phyloP scores from a whole-genome alignment of 768 basidiomycete species.

The Lactarius quietus region DNA sequence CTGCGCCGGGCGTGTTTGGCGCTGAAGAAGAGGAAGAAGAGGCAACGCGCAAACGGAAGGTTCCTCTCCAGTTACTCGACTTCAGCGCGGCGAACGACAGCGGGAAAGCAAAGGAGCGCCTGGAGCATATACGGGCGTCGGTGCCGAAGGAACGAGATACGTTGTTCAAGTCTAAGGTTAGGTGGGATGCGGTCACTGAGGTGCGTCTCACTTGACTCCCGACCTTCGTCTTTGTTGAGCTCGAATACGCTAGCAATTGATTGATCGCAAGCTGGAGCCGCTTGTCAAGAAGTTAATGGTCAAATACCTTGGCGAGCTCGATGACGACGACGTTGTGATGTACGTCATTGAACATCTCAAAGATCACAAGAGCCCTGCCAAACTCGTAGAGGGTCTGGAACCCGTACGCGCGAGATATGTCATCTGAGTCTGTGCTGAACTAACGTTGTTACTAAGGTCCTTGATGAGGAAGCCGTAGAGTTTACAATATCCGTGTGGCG shows the following conservation, averaged over 20 bases:
- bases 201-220: slow-evolving; percentile 43
- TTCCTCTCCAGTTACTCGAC: slow-evolving; percentile 85
- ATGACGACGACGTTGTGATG: slow-evolving; percentile 92
- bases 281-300: slow-evolving; percentile 79
- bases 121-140: slow-evolving; percentile 71
- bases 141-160: slow-evolving; percentile 77
- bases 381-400: slow-evolving; percentile 86
- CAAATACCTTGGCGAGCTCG: slow-evolving; percentile 86
- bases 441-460: slow-evolving; percentile 51
- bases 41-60: slow-evolving; percentile 72
- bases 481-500: slow-evolving; percentile 82
- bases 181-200: slow-evolving; percentile 90
- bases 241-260: slow-evolving; percentile 50
- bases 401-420: slow-evolving; percentile 55
- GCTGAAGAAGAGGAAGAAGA: slow-evolving; percentile 89
- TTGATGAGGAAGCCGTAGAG: slow-evolving; percentile 87
- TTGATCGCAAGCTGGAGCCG: slow-evolving; percentile 84
- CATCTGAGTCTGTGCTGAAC: neutral
- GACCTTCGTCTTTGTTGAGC: slow-evolving; percentile 22
- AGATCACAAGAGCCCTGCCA: slow-evolving; percentile 82
- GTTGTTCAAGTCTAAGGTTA: slow-evolving; percentile 78
- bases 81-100: slow-evolving; percentile 77
- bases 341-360: slow-evolving; percentile 91
- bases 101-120: slow-evolving; percentile 72
- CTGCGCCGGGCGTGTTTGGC: slow-evolving; percentile 60